These are phyloP conservation scores for Eimeria brunetti DNA, from an alignment of 169 alveolate genomes.

Conservation along the genomic window DNA sequence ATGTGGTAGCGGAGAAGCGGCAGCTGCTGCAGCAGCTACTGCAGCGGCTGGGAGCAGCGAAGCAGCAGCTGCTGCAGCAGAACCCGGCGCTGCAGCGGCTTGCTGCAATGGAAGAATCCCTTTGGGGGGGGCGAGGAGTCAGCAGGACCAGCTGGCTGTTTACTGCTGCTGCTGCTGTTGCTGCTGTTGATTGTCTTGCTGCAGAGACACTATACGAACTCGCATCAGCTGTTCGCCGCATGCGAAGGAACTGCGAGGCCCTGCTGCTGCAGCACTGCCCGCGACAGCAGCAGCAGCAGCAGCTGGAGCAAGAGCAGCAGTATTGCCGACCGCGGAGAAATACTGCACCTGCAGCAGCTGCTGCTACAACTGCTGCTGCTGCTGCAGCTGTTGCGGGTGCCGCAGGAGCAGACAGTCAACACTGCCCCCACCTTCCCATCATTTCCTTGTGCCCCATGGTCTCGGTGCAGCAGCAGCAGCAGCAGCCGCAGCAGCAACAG, in stretches of 20 bases:
- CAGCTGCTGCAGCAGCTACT: conserved; percentile 14
- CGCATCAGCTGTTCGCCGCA: conserved; percentile 13
- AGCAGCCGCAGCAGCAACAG: not conserved
- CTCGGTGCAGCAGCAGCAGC: conserved; percentile 50
- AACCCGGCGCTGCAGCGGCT: conserved; percentile 10
- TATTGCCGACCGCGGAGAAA: conserved; percentile 8
- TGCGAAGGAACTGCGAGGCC: not conserved
- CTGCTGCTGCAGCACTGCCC: not conserved
- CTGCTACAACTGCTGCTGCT: not conserved
- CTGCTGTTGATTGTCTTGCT: conserved; percentile 47
- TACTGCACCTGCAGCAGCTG: conserved; percentile 44
- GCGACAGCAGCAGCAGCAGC: not conserved
- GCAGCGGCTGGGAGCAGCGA: not conserved
- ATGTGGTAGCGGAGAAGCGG: not conserved
- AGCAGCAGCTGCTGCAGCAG: conserved; percentile 28
- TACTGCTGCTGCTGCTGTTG: conserved; percentile 27
- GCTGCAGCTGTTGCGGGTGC: not conserved
- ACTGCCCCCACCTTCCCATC: not conserved
- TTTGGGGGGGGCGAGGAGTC: conserved; percentile 23
- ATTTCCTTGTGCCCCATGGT: not conserved
- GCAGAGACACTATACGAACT: conserved; percentile 17
- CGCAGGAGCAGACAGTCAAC: not conserved
- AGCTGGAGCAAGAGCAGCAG: conserved; percentile 6
- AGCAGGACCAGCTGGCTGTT: conserved; percentile 49
- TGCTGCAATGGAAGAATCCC: conserved; percentile 43